phyloP scores from a whole-genome alignment of 139 green algal species.

The Tetratostichococcus sp. region DNA sequence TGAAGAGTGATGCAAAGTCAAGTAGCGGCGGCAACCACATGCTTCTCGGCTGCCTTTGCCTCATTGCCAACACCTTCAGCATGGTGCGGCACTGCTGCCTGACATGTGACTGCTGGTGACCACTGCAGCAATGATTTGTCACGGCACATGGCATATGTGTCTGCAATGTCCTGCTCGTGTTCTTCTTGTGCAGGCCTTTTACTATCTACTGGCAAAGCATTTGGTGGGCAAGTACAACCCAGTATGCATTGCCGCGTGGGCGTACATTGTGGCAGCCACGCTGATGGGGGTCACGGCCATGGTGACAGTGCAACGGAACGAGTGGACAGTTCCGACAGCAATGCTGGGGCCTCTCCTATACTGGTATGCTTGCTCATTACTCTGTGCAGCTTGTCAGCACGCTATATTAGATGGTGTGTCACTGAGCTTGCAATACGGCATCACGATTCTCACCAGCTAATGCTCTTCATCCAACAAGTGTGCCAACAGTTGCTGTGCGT shows the following conservation, averaged over 20 bases:
- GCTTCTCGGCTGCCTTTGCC: slow-evolving; percentile 48
- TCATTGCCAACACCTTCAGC: slow-evolving; percentile 52
- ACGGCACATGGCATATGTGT: no score
- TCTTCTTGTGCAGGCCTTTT: slow-evolving; percentile 7
- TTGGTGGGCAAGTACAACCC: slow-evolving; percentile 33
- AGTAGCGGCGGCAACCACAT: slow-evolving; percentile 18
- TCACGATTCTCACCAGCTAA: no score
- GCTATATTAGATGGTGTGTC: no score
- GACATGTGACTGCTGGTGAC: background rate
- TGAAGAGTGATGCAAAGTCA: slow-evolving; percentile 7
- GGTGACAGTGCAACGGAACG: slow-evolving; percentile 14
- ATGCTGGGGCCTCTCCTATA: slow-evolving; percentile 26
- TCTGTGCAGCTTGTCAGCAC: no score
- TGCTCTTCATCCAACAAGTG: background rate
- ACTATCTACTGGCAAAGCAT: slow-evolving; percentile 48
- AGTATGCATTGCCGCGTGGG: slow-evolving; percentile 58
- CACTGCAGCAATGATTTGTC: background rate
- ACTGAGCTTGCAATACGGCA: no score
- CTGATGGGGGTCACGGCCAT: slow-evolving; percentile 24
- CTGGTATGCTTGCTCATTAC: background rate
- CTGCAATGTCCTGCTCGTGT: no score
- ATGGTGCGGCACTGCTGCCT: slow-evolving; percentile 36
- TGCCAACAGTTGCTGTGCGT: slow-evolving; percentile 4
- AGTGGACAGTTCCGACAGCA: slow-evolving; percentile 30
- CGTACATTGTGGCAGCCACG: slow-evolving; percentile 42